Evolutionary conservation across 768 basidiomycete genomes (phyloP).

Genomic region (Termitomyces sp.): DNA sequence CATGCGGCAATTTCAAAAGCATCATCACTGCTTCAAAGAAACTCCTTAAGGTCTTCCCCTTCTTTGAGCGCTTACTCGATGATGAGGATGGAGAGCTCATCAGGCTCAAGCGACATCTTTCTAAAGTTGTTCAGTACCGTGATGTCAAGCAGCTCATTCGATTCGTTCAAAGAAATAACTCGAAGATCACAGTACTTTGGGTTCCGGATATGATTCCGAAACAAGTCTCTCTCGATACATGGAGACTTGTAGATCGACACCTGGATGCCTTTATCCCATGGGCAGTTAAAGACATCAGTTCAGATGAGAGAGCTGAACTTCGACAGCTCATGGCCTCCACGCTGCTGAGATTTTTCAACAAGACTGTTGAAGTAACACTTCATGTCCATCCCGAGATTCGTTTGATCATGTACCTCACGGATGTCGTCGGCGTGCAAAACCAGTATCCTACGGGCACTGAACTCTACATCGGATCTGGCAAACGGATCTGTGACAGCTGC

Average conservation of each 20-base stretch:
- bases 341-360: not conserved
- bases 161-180: not conserved
- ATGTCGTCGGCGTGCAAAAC: not conserved
- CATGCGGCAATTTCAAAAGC: not conserved
- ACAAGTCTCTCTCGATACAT: not conserved
- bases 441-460: not conserved
- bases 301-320: not conserved
- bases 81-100: not conserved
- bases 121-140: not conserved
- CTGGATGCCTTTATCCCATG: too few species aligned
- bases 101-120: not conserved
- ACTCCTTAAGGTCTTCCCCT: not conserved
- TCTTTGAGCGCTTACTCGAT: not conserved
- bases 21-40: not conserved
- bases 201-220: not conserved
- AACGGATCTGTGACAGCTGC: not conserved
- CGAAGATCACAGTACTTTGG: not conserved
- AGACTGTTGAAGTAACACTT: not conserved
- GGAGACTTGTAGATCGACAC: too few species aligned
- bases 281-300: not conserved
- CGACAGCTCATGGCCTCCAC: not conserved
- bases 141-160: not conserved
- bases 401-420: not conserved
- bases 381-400: not conserved
- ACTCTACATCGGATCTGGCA: not conserved